Conservation (phyloP, 192 early-diverging fungal genomes). For the Backusella circina region DNA sequence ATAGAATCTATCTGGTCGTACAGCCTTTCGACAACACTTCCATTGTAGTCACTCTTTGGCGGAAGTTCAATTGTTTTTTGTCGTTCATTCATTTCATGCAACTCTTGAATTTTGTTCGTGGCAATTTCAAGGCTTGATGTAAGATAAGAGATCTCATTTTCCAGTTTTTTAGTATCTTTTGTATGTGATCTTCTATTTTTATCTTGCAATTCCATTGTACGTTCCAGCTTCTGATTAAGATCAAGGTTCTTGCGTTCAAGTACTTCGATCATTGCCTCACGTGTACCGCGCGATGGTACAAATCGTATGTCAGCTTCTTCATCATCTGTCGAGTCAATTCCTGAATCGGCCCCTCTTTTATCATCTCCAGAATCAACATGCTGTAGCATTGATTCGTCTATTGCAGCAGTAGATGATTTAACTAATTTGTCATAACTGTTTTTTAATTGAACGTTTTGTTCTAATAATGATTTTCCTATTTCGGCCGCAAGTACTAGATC, state of each 20-base stretch:
- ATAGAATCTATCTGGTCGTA: conserved; percentile 26
- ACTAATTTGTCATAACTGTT: conserved; percentile 35
- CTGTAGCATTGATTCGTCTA: not conserved
- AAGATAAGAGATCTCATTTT: conserved; percentile 17
- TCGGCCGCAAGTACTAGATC: conserved; percentile 42
- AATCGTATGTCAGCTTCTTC: conserved; percentile 9
- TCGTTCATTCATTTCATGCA: conserved; percentile 26
- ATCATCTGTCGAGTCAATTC: conserved; percentile 1
- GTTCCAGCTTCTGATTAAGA: conserved; percentile 11
- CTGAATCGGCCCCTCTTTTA: conserved; percentile 3
- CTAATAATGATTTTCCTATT: conserved; percentile 44
- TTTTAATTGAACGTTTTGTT: conserved; percentile 42
- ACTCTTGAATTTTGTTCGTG: conserved; percentile 20
- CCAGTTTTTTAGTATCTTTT: conserved; percentile 11
- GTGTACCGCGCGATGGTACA: conserved; percentile 13
- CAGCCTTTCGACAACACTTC: conserved; percentile 18
- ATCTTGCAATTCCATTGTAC: conserved; percentile 8
- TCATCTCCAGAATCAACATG: not conserved
- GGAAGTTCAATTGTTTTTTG: not conserved
- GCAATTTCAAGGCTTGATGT: conserved; percentile 29
- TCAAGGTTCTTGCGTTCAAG: conserved; percentile 26
- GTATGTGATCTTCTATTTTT: not conserved
- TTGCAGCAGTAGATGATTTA: not conserved
- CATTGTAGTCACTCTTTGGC: conserved; percentile 6
- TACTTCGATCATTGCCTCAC: conserved; percentile 29